Evolutionary conservation across 2,329 filamentous ascomycete genomes (phyloP), one percentile per base, ranked within the genome.

Genomic region (Colletotrichum spinosum): DNA sequence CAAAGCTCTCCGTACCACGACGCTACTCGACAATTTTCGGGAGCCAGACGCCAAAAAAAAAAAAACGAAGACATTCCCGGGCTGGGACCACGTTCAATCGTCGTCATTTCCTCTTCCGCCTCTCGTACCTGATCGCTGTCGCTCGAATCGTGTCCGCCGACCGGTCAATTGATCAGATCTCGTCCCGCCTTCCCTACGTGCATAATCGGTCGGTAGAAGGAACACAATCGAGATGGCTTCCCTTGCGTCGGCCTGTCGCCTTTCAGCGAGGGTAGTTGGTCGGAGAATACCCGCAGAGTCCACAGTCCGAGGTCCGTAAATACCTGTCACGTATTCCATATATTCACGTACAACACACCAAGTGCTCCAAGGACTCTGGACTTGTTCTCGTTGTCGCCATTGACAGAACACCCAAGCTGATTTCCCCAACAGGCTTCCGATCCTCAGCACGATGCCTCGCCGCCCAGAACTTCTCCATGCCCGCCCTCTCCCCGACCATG

Each of bases 401-500:
- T 25, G 25, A 46, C 46, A 58, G 34, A 46, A 48, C 38, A 49
- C 15, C 35, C 25, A 38, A 56, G 55, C 61, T 67, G 51, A 66
- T 33, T 39, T 11, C 39, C 33, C 25, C 5, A 41, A 50, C 72
- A 93, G 91, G 86, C 72, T 88, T 92, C 77, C 84, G 86, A 70
- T 87, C 89, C 46, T 88, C 87, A 60, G 79, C 88, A 63, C 80
- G 84, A 71, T 84, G 82, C 72, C 84, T 90, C 71, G 93, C 91
- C 54, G 93, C 93, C 33, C 90, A 94, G 69, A 96, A 94, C 80
- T 94, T 97, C 80, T 92, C 89, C 60, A 97, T 97, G 94, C 93
- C 93, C 34, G 93, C 93, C 45, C 86, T 97, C 69, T 97, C 93
- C 68, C 93, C 93, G 60, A 97, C 93, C 62, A 97, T 97, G 93